phyloP scores from a whole-genome alignment of 129 eudicot species.

The Cynara cardunculus region DNA sequence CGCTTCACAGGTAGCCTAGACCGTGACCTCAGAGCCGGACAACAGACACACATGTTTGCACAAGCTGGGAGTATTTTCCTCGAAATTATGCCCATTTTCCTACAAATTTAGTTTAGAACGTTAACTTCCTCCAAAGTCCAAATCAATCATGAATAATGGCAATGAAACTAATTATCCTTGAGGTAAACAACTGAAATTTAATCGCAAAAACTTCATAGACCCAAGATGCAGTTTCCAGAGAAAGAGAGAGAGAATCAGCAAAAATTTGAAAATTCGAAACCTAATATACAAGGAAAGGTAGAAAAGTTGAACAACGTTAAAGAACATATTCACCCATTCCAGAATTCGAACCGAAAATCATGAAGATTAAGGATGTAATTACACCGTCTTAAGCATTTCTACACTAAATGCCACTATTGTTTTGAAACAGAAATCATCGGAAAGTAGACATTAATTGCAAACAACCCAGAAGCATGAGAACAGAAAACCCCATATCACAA shows the following conservation, averaged over 20 bases:
- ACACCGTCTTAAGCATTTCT: background rate
- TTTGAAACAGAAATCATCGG: background rate
- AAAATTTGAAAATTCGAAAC: background rate
- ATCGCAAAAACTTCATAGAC: background rate
- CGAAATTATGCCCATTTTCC: slow-evolving; percentile 76
- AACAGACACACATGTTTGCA: slow-evolving; percentile 91
- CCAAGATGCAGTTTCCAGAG: background rate
- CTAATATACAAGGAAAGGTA: background rate
- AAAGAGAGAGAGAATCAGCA: background rate
- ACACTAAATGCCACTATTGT: background rate
- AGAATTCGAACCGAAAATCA: background rate
- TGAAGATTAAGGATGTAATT: background rate
- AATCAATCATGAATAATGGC: background rate
- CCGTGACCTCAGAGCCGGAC: slow-evolving; percentile 88
- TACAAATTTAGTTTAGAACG: background rate
- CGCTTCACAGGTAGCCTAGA: slow-evolving; percentile 95
- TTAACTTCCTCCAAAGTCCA: background rate
- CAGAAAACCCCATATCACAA: background rate
- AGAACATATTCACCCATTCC: background rate
- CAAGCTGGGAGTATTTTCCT: slow-evolving; percentile 94
- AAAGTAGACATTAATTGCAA: background rate
- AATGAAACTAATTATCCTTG: background rate
- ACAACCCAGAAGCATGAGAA: background rate
- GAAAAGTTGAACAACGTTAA: background rate
- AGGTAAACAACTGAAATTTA: background rate